Evolutionary conservation across 257 asterid species (phyloP).

Genomic region (Solanum clarkiae): DNA sequence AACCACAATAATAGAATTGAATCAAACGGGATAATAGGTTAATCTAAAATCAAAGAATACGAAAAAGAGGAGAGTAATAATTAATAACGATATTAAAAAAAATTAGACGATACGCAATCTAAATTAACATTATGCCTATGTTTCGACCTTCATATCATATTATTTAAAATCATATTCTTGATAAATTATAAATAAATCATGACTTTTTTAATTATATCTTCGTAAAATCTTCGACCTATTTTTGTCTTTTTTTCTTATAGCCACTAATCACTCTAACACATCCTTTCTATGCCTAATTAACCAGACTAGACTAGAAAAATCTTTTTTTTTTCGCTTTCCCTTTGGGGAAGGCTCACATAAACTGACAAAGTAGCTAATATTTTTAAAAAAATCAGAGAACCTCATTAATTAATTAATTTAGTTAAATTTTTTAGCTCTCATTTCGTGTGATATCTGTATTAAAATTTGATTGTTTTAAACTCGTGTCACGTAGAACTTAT

Average conservation of each 20-base stretch:
- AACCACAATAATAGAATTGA: too few relatives aligned
- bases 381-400: not conserved
- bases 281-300: not conserved
- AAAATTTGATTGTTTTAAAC: too few relatives aligned
- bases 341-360: not conserved
- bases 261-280: too few relatives aligned
- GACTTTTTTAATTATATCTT: too few relatives aligned
- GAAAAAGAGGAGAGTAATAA: not conserved
- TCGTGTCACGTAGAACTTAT: too few relatives aligned
- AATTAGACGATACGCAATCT: not conserved
- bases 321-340: not conserved
- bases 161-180: not conserved
- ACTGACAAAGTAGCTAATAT: not conserved
- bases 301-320: not conserved
- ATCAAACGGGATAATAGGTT: too few relatives aligned
- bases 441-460: too few relatives aligned
- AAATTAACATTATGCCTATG: too few relatives aligned
- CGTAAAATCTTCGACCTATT: too few relatives aligned
- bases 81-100: not conserved
- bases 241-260: too few relatives aligned
- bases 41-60: not conserved
- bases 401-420: not conserved
- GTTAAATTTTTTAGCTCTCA: not conserved
- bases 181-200: too few relatives aligned
- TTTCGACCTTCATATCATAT: too few relatives aligned